Percentiles rank a stretch among this genome's conserved stretches.
These are phyloP conservation scores for Lathyrus tuberosus DNA, from an alignment of 306 rosid genomes.

Conservation along the genomic window DNA sequence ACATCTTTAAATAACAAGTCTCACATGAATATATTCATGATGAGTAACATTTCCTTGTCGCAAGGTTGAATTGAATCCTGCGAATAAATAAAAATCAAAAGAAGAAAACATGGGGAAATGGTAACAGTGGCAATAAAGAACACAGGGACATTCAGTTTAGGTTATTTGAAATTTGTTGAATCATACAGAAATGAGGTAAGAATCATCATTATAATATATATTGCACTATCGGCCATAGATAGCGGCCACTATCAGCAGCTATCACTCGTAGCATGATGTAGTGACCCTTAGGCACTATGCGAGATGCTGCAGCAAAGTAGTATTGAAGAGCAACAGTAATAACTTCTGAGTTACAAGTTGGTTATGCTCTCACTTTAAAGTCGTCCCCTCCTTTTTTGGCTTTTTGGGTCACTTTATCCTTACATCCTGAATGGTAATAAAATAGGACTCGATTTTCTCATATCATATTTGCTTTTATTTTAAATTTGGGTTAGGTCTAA, in stretches of 20 bases:
- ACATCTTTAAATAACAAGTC: constrained; percentile 33
- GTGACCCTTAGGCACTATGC: background rate
- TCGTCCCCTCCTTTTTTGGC: background rate
- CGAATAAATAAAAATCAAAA: constrained; percentile 33
- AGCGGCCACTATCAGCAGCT: background rate
- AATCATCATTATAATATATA: background rate
- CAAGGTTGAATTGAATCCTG: constrained; percentile 94
- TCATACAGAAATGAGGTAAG: background rate
- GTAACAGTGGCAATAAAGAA: constrained; percentile 1
- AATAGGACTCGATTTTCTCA: background rate
- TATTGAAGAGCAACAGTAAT: background rate
- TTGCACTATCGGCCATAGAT: background rate
- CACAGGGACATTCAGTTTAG: constrained; percentile 10
- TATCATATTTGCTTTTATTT: background rate
- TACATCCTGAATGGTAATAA: background rate
- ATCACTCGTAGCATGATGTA: background rate
- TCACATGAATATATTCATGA: constrained; percentile 95
- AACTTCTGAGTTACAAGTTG: background rate
- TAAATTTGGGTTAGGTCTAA: background rate
- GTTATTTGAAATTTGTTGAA: background rate
- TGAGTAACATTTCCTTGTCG: constrained; percentile 96
- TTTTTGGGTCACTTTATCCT: background rate
- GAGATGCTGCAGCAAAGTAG: background rate
- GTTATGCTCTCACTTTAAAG: background rate
- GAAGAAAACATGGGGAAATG: background rate